Percentiles rank a stretch among this genome's conserved stretches.
Conservation (phyloP, 2,329 filamentous ascomycete species). For the Aspergillus ochraceoroseus region DNA sequence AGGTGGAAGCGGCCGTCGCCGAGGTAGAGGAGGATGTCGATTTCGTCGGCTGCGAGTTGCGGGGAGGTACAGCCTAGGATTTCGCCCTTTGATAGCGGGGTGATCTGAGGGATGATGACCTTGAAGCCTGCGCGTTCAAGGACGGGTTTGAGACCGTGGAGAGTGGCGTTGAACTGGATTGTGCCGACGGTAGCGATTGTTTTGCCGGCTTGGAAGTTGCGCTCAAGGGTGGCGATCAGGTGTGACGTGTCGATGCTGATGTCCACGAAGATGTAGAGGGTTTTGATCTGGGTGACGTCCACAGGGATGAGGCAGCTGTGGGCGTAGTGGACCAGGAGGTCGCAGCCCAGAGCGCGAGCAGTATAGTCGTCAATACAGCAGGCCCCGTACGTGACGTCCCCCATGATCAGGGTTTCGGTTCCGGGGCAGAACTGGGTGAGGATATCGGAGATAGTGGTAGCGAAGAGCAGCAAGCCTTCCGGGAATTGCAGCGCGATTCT, state of each 20-base stretch:
- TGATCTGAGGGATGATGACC: slow-evolving; percentile 84
- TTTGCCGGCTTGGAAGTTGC: slow-evolving; percentile 80
- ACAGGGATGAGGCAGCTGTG: slow-evolving; percentile 96
- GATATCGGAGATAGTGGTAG: slow-evolving; percentile 96
- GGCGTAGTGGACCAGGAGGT: slow-evolving; percentile 92
- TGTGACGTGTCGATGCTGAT: slow-evolving; percentile 92
- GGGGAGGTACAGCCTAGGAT: slow-evolving; percentile 97
- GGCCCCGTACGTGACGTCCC: slow-evolving; percentile 95
- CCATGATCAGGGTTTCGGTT: slow-evolving; percentile 94
- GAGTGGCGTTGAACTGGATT: slow-evolving; percentile 96
- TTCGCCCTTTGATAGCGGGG: slow-evolving; percentile 87
- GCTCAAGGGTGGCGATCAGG: slow-evolving; percentile 76
- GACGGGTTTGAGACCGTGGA: slow-evolving; percentile 74
- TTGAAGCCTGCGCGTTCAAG: slow-evolving; percentile 81
- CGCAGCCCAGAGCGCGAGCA: slow-evolving; percentile 85
- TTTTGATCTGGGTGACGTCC: slow-evolving; percentile 94
- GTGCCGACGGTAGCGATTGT: slow-evolving; percentile 91
- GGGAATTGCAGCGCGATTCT: slow-evolving; percentile 94
- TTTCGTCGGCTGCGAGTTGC: slow-evolving; percentile 53
- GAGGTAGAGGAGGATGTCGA: slow-evolving; percentile 80
- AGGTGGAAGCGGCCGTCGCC: slow-evolving; percentile 93
- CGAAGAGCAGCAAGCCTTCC: slow-evolving; percentile 89
- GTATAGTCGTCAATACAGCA: slow-evolving; percentile 99
- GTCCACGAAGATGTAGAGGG: slow-evolving; percentile 95
- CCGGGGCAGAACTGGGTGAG: slow-evolving; percentile 89